A percentile compares a stretch with the other conserved stretches of the same genome.
Evolutionary conservation across 495 filamentous ascomycete species (phyloP).

Genomic region (Hypoxylon trugodes): DNA sequence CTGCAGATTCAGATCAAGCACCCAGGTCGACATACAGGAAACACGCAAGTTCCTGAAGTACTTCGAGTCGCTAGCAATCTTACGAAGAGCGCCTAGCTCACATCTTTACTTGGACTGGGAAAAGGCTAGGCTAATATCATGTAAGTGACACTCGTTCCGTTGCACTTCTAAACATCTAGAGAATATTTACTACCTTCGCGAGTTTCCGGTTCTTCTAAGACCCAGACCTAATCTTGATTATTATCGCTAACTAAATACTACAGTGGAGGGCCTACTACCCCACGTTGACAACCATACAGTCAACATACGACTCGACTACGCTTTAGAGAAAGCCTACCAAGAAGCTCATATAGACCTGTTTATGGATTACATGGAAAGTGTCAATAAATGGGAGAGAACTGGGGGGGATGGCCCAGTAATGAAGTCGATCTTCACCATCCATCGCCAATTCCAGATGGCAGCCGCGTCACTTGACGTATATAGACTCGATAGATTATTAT

Average conservation of each 20-base stretch:
- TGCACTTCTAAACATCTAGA: background rate
- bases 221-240: background rate
- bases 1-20: background rate
- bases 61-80: conserved; percentile 38
- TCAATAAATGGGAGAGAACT: conserved; percentile 6
- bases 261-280: conserved; percentile 39
- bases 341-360: conserved; percentile 25
- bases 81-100: conserved; percentile 40
- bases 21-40: conserved; percentile 11
- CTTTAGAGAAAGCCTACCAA: conserved; percentile 24
- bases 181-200: background rate
- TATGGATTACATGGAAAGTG: conserved; percentile 22
- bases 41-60: conserved; percentile 32
- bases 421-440: background rate
- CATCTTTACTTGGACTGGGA: conserved; percentile 32
- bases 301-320: conserved; percentile 25
- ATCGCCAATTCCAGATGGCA: conserved; percentile 31
- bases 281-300: conserved; percentile 38
- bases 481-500: conserved; percentile 21
- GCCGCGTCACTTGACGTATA: conserved; percentile 36
- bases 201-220: background rate
- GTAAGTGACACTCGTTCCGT: conserved; percentile 2
- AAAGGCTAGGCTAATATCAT: conserved; percentile 1
- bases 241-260: background rate
- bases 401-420: background rate